Evolutionary conservation across 495 filamentous ascomycete species (phyloP).

Genomic region (Apiosordaria backusii): DNA sequence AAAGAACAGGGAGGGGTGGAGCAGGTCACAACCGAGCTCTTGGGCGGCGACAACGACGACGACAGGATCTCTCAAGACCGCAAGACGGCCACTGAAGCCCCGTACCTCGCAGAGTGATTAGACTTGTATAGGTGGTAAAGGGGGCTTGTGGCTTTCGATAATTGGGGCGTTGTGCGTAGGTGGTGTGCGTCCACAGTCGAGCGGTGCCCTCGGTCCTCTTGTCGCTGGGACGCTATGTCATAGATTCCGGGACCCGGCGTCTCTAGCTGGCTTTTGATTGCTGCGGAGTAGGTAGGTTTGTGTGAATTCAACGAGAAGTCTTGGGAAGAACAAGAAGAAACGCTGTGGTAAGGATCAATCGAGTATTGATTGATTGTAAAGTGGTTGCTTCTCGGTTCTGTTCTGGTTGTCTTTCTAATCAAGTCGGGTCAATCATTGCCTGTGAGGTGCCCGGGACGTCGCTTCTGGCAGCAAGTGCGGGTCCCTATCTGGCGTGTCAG

Average conservation of each 20-base stretch:
- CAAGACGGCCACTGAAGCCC: not conserved
- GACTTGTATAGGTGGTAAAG: not conserved
- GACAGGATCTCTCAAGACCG: not conserved
- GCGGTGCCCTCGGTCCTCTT: not conserved
- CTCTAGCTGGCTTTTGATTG: not conserved
- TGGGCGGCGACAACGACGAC: not conserved
- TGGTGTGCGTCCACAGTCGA: not conserved
- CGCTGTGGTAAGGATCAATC: not conserved
- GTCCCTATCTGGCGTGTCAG: constrained; percentile 3
- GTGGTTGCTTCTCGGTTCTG: not conserved
- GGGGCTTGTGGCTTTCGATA: not conserved
- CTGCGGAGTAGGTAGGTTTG: not conserved
- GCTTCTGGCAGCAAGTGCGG: not conserved
- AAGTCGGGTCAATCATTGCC: not conserved
- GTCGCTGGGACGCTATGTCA: constrained; percentile 17
- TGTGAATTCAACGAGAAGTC: not conserved
- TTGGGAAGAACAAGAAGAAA: not conserved
- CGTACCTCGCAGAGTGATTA: not conserved
- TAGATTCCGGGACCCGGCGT: constrained; percentile 18
- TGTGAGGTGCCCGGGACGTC: not conserved
- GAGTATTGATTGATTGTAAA: not conserved
- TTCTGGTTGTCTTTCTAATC: constrained; percentile 1
- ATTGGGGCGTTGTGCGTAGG: not conserved
- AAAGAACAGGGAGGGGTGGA: constrained; percentile 1
- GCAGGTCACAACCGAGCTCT: not conserved